Evolutionary conservation across 768 basidiomycete species (phyloP), one percentile per base, ranked within the genome.

Genomic region (Thelephora ganbajun): DNA sequence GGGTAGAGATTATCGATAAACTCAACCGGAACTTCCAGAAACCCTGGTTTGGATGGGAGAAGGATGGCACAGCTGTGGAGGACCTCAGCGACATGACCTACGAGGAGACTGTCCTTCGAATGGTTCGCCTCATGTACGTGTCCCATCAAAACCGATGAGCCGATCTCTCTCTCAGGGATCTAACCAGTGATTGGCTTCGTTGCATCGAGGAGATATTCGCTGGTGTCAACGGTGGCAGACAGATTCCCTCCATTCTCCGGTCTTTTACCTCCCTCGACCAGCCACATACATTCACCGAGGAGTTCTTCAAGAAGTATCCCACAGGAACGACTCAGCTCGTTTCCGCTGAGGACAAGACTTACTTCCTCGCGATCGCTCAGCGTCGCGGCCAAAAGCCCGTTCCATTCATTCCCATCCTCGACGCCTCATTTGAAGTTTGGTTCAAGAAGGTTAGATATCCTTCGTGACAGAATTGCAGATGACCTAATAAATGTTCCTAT

Each of bases 71-170:
- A 16, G 77, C 88, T 53, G 88, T 86, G 34, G 78, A 79, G 48
- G 90, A 94, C 61, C 71, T 99, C 44, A 77, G 81, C 22, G 90
- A 96, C 57, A 97, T 99, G 96, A 98, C 94, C 11, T 99, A 99
- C 64, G 92, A 97, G 68, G 96, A 98, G 62, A 83, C 86, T 33
- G 85, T 86, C 3, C 72, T 90, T 51, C 79, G 94, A 50, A 84
- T 98, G 83, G 72, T 98, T 46, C 72, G 87, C 36, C 69, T 99
- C 56, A 97, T 97, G 91, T 98, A 84, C 60, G 89, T 98, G 52
- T 61, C 80, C 37, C 88, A 96, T 57, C 79, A 98, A 69, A 72
- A 73, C 49, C 83, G 96, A 43, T 98, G 96, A 94, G 76, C 98
- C 58, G 96, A 99, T 58, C 56, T 79, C 43, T 88, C 87, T 7